phyloP scores from a whole-genome alignment of 2,329 filamentous ascomycete species.

The Stemphylium beticola region DNA sequence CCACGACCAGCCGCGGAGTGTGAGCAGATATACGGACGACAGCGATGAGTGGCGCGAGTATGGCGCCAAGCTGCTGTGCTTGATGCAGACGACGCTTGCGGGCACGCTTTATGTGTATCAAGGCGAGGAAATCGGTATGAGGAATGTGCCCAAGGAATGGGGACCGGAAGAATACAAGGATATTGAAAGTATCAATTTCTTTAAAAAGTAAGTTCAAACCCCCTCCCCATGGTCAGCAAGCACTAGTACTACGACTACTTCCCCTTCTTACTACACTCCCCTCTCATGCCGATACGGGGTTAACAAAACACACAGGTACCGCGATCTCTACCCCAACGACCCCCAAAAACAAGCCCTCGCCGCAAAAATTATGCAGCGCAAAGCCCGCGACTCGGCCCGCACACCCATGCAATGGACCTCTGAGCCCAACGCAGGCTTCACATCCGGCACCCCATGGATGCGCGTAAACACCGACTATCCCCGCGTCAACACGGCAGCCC shows the following conservation, averaged over 20 bases:
- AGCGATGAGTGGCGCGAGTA: constrained; percentile 54
- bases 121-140: constrained; percentile 60
- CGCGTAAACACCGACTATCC: constrained; percentile 62
- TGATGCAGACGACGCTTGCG: constrained; percentile 56
- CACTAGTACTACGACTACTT: no score
- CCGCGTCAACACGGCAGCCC: constrained; percentile 63
- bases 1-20: constrained; percentile 59
- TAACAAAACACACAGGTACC: constrained; percentile 24
- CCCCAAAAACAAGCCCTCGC: constrained; percentile 35
- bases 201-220: constrained; percentile 42
- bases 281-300: not conserved
- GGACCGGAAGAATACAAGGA: constrained; percentile 57
- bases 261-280: not conserved
- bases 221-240: no score
- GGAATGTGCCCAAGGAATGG: constrained; percentile 54
- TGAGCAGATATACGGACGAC: constrained; percentile 58
- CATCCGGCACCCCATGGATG: constrained; percentile 65
- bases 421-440: constrained; percentile 66
- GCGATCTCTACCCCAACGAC: constrained; percentile 37
- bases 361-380: constrained; percentile 57
- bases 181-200: constrained; percentile 64
- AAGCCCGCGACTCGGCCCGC: constrained; percentile 70
- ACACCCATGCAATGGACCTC: constrained; percentile 72
- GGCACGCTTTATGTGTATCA: constrained; percentile 60
- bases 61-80: constrained; percentile 55